Percentiles rank a stretch among this genome's conserved stretches.
Conservation (phyloP, 2,329 filamentous ascomycete genomes). For the Furcasterigmium furcatum region DNA sequence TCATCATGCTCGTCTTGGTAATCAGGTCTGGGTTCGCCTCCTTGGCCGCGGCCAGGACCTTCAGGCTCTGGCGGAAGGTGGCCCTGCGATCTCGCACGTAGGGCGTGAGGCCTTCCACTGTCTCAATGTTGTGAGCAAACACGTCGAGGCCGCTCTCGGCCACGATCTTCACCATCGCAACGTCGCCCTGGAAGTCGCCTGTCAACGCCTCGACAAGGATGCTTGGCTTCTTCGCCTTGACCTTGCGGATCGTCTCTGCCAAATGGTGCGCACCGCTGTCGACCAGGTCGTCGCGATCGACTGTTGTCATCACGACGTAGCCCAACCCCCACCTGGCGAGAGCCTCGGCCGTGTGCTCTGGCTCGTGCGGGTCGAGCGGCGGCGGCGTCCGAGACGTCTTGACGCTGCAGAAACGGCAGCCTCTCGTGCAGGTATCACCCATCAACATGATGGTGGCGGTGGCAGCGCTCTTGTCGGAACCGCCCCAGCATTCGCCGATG, state of each 20-base stretch:
- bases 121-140: constrained; percentile 97
- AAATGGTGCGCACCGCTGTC: constrained; percentile 90
- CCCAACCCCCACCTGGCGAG: constrained; percentile 89
- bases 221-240: constrained; percentile 78
- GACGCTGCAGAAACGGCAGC: constrained; percentile 95
- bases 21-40: constrained; percentile 70
- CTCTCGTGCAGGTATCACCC: constrained; percentile 96
- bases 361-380: constrained; percentile 91
- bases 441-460: constrained; percentile 99
- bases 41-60: constrained; percentile 80
- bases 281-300: constrained; percentile 87
- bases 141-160: constrained; percentile 89
- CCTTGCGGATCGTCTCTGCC: constrained; percentile 89
- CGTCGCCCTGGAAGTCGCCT: constrained; percentile 80
- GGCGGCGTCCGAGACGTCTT: constrained; percentile 77
- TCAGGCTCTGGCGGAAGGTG: constrained; percentile 81
- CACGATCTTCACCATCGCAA: constrained; percentile 83
- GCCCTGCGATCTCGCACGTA: constrained; percentile 87
- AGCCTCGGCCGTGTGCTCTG: constrained; percentile 94
- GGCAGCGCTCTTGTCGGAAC: constrained; percentile 79
- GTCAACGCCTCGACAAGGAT: constrained; percentile 82
- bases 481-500: constrained; percentile 97
- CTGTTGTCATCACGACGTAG: constrained; percentile 90
- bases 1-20: constrained; percentile 98
- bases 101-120: constrained; percentile 84